phyloP scores from a whole-genome alignment of 1,284 basidiomycete species.

The Sanghuangporus baumii region DNA sequence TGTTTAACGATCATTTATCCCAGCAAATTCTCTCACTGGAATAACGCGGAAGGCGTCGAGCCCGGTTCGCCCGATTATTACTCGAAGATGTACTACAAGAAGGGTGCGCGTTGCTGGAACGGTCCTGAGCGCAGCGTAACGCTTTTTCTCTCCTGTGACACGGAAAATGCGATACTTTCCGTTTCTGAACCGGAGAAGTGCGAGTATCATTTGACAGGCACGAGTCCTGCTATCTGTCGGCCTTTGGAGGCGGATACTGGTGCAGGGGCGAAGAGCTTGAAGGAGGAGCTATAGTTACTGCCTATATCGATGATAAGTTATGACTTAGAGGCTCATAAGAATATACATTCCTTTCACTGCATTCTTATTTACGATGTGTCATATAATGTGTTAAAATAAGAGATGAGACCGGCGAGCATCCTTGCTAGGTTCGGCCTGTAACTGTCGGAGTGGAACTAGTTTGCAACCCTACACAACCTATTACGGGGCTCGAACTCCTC shows the following conservation, averaged over 20 bases:
- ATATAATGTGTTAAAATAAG: neutral
- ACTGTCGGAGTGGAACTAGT: neutral
- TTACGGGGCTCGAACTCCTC: neutral
- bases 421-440: neutral
- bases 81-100: conserved; percentile 73
- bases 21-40: conserved; percentile 78
- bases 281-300: conserved; percentile 48
- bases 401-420: neutral
- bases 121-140: conserved; percentile 82
- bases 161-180: conserved; percentile 76
- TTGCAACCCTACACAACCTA: neutral
- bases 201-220: conserved; percentile 87
- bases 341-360: neutral
- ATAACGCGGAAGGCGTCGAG: conserved; percentile 46
- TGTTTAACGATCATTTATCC: neutral
- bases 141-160: conserved; percentile 82
- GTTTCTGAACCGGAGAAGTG: conserved; percentile 95
- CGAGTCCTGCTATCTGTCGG: conserved; percentile 85
- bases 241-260: conserved; percentile 42
- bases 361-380: neutral
- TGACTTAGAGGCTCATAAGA: neutral
- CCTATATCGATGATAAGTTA: neutral
- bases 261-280: conserved; percentile 24
- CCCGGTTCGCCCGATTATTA: conserved; percentile 73
- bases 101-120: conserved; percentile 94